These are phyloP conservation scores for Teunomyces cretensis DNA, from an alignment of 805 yeast species.

Conservation along the genomic window DNA sequence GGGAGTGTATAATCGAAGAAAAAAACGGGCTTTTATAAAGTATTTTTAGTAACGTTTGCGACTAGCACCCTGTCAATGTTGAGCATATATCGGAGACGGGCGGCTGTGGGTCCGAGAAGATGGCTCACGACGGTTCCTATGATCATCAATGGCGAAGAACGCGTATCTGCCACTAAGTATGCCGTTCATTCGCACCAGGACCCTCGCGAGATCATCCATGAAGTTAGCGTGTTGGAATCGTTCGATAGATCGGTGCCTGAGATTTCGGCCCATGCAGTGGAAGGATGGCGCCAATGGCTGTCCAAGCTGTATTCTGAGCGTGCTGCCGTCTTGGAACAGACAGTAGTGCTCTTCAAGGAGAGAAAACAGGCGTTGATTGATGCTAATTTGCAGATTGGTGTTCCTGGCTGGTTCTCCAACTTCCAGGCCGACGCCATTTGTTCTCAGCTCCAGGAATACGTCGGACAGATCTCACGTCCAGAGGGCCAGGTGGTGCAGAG, in stretches of 20 bases:
- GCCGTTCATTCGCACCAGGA: background rate
- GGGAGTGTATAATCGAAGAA: too few relatives aligned
- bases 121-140: background rate
- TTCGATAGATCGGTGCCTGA: background rate
- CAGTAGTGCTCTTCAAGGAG: slow-evolving; percentile 14
- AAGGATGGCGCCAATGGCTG: slow-evolving; percentile 30
- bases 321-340: slow-evolving; percentile 18
- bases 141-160: background rate
- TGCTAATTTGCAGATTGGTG: background rate
- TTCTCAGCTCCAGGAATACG: slow-evolving; percentile 29
- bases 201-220: background rate
- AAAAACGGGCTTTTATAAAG: too few relatives aligned
- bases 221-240: background rate
- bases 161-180: background rate
- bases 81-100: background rate
- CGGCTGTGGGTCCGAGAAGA: background rate
- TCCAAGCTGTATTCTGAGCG: slow-evolving; percentile 14
- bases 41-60: too few relatives aligned
- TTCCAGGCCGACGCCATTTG: slow-evolving; percentile 18
- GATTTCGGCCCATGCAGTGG: background rate
- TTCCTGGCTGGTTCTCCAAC: background rate
- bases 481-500: background rate
- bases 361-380: background rate
- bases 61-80: background rate
- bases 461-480: slow-evolving; percentile 18